Evolutionary conservation across 441 rosid genomes (phyloP).

Genomic region (Francoa sonchifolia): DNA sequence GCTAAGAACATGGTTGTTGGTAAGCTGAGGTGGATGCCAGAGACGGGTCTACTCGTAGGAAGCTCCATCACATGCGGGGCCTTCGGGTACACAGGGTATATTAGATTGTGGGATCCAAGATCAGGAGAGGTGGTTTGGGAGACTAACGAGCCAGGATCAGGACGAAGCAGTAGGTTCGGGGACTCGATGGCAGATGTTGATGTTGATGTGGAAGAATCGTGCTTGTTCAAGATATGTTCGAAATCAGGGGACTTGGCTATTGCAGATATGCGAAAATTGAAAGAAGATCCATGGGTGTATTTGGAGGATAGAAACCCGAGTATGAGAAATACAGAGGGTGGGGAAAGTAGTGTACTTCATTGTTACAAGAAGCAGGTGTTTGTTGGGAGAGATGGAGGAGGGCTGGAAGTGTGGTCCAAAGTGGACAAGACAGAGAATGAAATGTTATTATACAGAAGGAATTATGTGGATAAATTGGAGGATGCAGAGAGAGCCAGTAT

Average conservation of each 20-base stretch:
- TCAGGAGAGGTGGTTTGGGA: slow-evolving; percentile 58
- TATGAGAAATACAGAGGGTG: slow-evolving; percentile 23
- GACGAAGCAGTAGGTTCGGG: slow-evolving; percentile 78
- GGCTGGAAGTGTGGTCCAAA: slow-evolving; percentile 79
- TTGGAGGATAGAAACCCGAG: slow-evolving; percentile 50
- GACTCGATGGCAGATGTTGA: slow-evolving; percentile 79
- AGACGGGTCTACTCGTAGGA: slow-evolving; percentile 32
- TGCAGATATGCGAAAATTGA: slow-evolving; percentile 69
- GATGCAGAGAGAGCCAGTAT: slow-evolving; percentile 58
- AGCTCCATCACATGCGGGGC: slow-evolving; percentile 48
- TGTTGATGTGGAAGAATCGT: slow-evolving; percentile 38
- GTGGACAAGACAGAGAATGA: slow-evolving; percentile 15
- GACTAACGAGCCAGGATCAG: slow-evolving; percentile 85
- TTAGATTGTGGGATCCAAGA: slow-evolving; percentile 77
- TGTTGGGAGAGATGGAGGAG: slow-evolving; percentile 64
- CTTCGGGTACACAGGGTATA: slow-evolving; percentile 75
- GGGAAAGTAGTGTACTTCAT: slow-evolving; percentile 32
- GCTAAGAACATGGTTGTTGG: slow-evolving; percentile 47
- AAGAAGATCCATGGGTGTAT: slow-evolving; percentile 89
- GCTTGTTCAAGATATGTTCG: slow-evolving; percentile 67
- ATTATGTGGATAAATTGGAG: slow-evolving; percentile 57
- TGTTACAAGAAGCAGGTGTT: slow-evolving; percentile 69
- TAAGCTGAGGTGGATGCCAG: slow-evolving; percentile 58
- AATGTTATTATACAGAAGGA: slow-evolving; percentile 31
- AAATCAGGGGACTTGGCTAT: slow-evolving; percentile 77